Evolutionary conservation across 192 early-diverging fungal species (phyloP).

Genomic region (Backusella macrospora): DNA sequence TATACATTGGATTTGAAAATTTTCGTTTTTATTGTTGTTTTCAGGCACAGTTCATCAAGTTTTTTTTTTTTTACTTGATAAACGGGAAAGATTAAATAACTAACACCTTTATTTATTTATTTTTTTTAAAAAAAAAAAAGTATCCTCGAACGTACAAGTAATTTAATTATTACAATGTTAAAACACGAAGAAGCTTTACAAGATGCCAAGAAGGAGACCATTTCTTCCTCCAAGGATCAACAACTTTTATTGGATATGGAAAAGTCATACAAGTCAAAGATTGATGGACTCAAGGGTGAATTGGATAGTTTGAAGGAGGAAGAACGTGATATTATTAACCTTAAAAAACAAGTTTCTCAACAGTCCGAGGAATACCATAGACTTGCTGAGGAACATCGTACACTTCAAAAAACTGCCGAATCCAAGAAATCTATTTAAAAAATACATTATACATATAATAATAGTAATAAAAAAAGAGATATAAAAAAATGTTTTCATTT

Average conservation of each 20-base stretch:
- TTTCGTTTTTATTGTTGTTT: too few species aligned
- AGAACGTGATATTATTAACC: conserved; percentile 34
- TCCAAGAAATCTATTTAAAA: background rate
- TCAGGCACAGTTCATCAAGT: too few species aligned
- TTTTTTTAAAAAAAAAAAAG: conserved; percentile 12
- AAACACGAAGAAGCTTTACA: conserved; percentile 49
- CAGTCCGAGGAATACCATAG: conserved; percentile 32
- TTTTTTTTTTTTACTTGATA: too few species aligned
- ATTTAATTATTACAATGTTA: conserved; percentile 51
- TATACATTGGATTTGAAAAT: too few species aligned
- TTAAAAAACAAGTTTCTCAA: conserved; percentile 32
- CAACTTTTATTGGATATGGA: conserved; percentile 26
- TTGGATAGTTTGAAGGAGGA: conserved; percentile 26
- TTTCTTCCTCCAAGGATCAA: conserved; percentile 22
- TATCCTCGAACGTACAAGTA: conserved; percentile 60
- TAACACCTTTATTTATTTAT: too few species aligned
- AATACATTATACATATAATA: background rate
- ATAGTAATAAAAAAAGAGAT: background rate
- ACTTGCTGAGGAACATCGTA: conserved; percentile 29
- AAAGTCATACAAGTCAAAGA: conserved; percentile 19
- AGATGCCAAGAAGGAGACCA: conserved; percentile 19
- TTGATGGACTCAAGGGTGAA: conserved; percentile 21
- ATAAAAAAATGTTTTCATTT: conserved; percentile 4
- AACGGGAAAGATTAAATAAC: background rate
- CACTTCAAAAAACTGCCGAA: conserved; percentile 12